Evolutionary conservation across 306 rosid species (phyloP), one percentile per base, ranked within the genome.

Genomic region (Inga leiocalycina): DNA sequence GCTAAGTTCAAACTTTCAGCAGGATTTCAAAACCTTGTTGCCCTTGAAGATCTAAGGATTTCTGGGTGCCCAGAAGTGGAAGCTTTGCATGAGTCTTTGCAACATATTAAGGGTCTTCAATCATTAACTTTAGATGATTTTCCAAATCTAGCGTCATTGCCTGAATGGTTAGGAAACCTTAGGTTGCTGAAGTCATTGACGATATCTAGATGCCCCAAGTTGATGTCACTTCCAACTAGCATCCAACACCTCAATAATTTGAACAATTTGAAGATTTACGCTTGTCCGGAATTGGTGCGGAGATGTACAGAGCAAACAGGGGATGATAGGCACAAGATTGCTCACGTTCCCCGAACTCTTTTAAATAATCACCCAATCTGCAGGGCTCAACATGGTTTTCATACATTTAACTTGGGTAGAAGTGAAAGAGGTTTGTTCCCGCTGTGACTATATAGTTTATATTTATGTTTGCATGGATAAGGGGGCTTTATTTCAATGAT

Each of bases 101-200:
- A 76, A 20, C 82, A 80, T 52, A 72, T 83, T 65, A 43, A 61
- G 16, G 3, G 62, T 20, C 22, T 79, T 1, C 19, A 20, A 66
- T 15, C n/a, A 0, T 62, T 79, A n/a, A 0, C 0, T 0, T 15
- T 83, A 11, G 0, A 0, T 5, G 9, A 41, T 79, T 77, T 86
- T 32, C 82, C 72, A 35, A 76, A 82, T 20, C 39, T 86, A 19
- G 13, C 9, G 22, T 79, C 68, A 34, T 51, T 83, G 68, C 79
- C 84, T n/a, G 66, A 82, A 3, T 82, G 84, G 56, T 75, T 86
- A 5, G 86, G 84, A 69, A 75, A 79, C 24, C 74, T 83, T 11
- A 3, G 6, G 22, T 79, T 34, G 41, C 86, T 86, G 62, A 20
- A 4, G 0, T 0, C 2, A 0, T 64, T 88, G 5, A 0, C 0